Conservation (phyloP, 257 asterid species). For the Solanum raphanifolium region DNA sequence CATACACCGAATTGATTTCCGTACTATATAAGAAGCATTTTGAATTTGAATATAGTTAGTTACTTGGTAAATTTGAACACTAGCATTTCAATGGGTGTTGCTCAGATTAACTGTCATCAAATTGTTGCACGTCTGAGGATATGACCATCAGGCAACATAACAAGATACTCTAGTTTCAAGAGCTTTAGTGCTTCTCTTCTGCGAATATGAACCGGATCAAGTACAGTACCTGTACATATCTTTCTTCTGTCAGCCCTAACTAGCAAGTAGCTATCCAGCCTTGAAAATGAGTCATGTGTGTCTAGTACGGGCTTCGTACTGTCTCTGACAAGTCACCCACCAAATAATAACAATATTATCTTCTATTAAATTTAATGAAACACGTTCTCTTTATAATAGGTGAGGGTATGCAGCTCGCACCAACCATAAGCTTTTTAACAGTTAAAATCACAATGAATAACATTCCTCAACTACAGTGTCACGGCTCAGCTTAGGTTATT, state of each 20-base stretch:
- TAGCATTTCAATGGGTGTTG: not conserved
- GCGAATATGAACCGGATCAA: too few species aligned
- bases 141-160: too few species aligned
- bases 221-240: too few species aligned
- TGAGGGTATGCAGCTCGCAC: not conserved
- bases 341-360: too few species aligned
- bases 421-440: not conserved
- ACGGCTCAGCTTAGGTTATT: not conserved
- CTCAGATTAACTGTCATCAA: too few species aligned
- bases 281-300: not conserved
- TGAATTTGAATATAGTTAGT: not conserved
- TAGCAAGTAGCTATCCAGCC: too few species aligned
- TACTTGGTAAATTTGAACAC: not conserved
- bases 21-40: not conserved
- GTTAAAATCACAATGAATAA: not conserved
- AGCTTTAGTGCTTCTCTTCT: too few species aligned
- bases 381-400: not conserved
- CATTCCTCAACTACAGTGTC: not conserved
- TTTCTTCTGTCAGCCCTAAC: too few species aligned
- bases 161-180: too few species aligned
- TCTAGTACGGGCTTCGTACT: not conserved
- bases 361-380: too few species aligned
- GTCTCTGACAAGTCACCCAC: not conserved
- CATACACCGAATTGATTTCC: too few species aligned
- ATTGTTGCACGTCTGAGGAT: too few species aligned